phyloP scores from a whole-genome alignment of 306 rosid genomes.

The Fagus sylvatica region DNA sequence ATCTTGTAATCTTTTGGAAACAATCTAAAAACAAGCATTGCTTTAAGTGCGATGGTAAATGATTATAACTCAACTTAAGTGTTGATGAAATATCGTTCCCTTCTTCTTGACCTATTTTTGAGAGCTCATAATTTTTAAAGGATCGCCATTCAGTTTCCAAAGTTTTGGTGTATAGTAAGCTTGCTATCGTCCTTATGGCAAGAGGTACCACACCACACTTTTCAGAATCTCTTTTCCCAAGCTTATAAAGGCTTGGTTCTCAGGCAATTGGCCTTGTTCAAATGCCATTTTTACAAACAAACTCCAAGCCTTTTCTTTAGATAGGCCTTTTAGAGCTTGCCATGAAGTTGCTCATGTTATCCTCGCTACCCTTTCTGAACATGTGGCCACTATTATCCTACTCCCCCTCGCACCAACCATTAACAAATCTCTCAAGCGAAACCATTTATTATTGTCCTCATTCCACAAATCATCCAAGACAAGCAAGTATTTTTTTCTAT shows the following conservation, averaged over 20 bases:
- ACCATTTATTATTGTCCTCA: not conserved
- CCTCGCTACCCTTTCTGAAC: not conserved
- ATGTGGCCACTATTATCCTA: conserved; percentile 9
- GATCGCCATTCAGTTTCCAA: not conserved
- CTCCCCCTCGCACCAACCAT: conserved; percentile 6
- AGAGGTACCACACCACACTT: not conserved
- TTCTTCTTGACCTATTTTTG: not conserved
- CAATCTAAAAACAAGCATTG: conserved; percentile 19
- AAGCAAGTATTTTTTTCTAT: too few species aligned
- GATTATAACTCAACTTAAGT: conserved; percentile 32
- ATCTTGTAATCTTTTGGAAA: conserved; percentile 24
- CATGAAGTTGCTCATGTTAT: not conserved
- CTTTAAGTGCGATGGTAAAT: conserved; percentile 14
- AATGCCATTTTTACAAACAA: not conserved
- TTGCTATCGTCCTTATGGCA: not conserved
- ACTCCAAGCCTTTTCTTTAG: too few species aligned
- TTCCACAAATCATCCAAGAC: too few species aligned
- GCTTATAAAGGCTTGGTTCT: not conserved
- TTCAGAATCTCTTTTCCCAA: not conserved
- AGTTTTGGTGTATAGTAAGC: not conserved
- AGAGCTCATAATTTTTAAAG: not conserved
- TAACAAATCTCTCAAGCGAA: too few species aligned
- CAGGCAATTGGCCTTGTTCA: not conserved
- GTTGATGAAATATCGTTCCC: not conserved
- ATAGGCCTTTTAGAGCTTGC: too few species aligned